These are phyloP conservation scores for Sisymbrium irio DNA, from an alignment of 345 rosid species.

Conservation along the genomic window DNA sequence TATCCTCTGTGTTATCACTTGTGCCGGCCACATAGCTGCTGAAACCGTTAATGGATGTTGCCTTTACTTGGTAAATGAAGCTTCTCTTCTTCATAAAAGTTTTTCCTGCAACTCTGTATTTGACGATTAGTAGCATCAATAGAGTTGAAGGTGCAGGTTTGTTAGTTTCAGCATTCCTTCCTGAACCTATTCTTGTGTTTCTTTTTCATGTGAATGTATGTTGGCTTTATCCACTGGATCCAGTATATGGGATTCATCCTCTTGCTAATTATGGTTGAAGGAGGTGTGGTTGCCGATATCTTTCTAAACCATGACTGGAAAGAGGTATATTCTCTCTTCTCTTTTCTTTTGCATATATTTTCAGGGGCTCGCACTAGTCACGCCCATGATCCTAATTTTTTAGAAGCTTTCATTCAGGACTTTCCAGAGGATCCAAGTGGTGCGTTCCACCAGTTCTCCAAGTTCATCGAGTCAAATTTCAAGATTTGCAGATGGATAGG, in stretches of 20 bases:
- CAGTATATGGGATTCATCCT: constrained; percentile 77
- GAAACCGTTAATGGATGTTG: constrained; percentile 83
- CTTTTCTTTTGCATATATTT: not conserved
- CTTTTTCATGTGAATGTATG: not conserved
- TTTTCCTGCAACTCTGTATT: not conserved
- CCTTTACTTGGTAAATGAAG: constrained; percentile 69
- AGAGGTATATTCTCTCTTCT: constrained; percentile 45
- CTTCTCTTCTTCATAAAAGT: constrained; percentile 17
- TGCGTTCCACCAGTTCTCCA: constrained; percentile 57
- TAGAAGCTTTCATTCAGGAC: constrained; percentile 49
- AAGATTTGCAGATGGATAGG: constrained; percentile 85
- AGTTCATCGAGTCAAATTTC: constrained; percentile 64
- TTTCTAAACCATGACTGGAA: constrained; percentile 79
- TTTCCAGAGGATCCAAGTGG: constrained; percentile 87
- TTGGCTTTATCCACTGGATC: not conserved
- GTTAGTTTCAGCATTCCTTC: not conserved
- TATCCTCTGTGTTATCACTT: constrained; percentile 61
- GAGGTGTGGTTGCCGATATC: constrained; percentile 68
- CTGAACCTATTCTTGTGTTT: not conserved
- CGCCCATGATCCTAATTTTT: not conserved
- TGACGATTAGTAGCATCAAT: not conserved
- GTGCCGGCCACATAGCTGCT: constrained; percentile 81
- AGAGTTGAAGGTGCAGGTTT: not conserved
- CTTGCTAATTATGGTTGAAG: constrained; percentile 72
- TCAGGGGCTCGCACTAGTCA: not conserved